Conservation (phyloP, 768 basidiomycete genomes). For the Brasilioporus rufonigricans region DNA sequence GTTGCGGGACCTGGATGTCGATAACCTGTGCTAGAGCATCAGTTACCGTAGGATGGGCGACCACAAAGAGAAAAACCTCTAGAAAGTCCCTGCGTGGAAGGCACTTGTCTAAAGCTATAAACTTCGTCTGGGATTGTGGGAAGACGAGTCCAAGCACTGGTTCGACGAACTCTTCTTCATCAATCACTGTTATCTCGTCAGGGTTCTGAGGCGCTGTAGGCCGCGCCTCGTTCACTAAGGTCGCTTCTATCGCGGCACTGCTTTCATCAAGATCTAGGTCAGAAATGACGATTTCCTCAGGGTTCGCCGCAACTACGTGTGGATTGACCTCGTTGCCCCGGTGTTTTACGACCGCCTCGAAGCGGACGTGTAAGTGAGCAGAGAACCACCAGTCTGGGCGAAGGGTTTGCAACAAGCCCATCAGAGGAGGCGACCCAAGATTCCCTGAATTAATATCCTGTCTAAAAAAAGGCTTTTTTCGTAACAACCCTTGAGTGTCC, state of each 20-base stretch:
- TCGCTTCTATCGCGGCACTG: not conserved
- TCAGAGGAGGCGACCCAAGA: conserved; percentile 86
- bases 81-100: conserved; percentile 72
- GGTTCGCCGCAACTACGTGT: conserved; percentile 16
- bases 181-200: conserved; percentile 51
- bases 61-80: conserved; percentile 49
- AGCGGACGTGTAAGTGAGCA: conserved; percentile 87
- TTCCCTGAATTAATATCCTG: conserved; percentile 62
- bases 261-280: conserved; percentile 31
- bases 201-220: conserved; percentile 37
- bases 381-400: conserved; percentile 89
- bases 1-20: conserved; percentile 46
- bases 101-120: conserved; percentile 92
- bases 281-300: conserved; percentile 42
- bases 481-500: conserved; percentile 59
- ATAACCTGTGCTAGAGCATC: conserved; percentile 51
- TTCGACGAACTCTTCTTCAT: conserved; percentile 45
- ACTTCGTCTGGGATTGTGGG: conserved; percentile 52
- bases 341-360: conserved; percentile 67
- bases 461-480: conserved; percentile 75
- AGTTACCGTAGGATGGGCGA: not conserved
- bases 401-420: conserved; percentile 68
- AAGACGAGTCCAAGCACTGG: conserved; percentile 30
- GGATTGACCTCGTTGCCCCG: conserved; percentile 4
- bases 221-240: conserved; percentile 34